Base-by-base conservation (phyloP, 163 green algal species). In the Prototheca stagnorum region DNA sequence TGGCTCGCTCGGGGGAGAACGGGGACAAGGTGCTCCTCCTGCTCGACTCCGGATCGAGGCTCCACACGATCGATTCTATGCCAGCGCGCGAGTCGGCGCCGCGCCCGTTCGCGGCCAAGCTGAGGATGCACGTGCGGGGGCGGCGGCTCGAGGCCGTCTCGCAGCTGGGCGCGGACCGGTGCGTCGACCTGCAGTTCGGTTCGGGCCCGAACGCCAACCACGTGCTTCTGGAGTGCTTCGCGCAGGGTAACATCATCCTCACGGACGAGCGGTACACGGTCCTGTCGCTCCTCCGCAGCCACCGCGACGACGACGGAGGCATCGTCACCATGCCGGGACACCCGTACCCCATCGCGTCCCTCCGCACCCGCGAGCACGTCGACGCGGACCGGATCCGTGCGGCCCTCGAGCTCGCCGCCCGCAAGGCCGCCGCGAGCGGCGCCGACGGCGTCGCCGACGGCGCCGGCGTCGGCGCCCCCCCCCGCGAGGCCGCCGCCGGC, bases 211-310 rank as follows among this genome's bases (percentile, higher is more conserved):
- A 51, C 2, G 67, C 66, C 33, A 64, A 84, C 62, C 85, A 97
- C 67, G 57, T 98, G 9, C 74, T 98, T 20, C 69, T 98, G 41
- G 89, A 98, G 69, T 79, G 97, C 44, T 97, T 94, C 59, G 75
- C 85, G 4, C 79, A 92, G 72, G 89, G 89, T 14, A 98, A 98
- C 61, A 56, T 97, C 3, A 70, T 97, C 24, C 65, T 98, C 26
- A 85, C 80, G 0, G 86, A 98, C 64, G 26, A 23, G 17, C 67
- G 78, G 24, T 96, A 90, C 56, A 57, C 84, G 53, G 80, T 96
- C 35, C 67, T 97, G 4, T 93, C 83, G 20, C 68, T 96, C 57
- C 75, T 96, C 54, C 74, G 89, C 16, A 86, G 78, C 0, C 84
- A 96, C 67, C 62, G 81, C 4, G 86, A 94, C 50, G 84, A 93